Base-by-base conservation (phyloP, 805 yeast species). In the Barnettozyma siamensis region DNA sequence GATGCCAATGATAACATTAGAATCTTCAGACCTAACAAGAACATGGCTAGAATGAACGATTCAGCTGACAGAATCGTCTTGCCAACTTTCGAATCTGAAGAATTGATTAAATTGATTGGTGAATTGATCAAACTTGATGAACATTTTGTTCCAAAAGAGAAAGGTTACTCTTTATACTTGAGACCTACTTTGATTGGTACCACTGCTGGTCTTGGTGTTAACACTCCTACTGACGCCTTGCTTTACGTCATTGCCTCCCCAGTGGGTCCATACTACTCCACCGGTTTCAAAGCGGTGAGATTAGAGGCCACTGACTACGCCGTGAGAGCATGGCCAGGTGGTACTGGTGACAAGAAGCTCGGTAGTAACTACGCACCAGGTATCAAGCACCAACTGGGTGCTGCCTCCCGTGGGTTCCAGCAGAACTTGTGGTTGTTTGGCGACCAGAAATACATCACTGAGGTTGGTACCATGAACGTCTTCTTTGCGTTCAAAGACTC, bases 241-340 rank as follows among this genome's bases (percentile, higher is more conserved):
- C 67, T 91, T 50, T 93, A 69, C 61, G 88, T 89, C 35, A 89
- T 91, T 63, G 83, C 91, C 33, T 87, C 96, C 15, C 98, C 98
- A 23, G 98, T 91, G 24, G 98, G 98, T 38, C 97, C 98, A 20
- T 93, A 91, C 75, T 88, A 84, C 69, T 75, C 83, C 57, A 84
- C 96, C 16, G 97, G 98, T 16, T 91, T 91, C 79, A 88, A 89
- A 68, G 96, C 98, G 32, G 96, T 93, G 41, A 73, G 78, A 47
- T 75, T 93, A 50, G 96, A 91, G 69, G 97, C 98, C 51, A 89
- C 96, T 28, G 95, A 88, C 61, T 80, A 86, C 55, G 96, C 96
- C 38, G 89, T 89, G 27, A 85, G 99, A 71, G 98, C 99, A 24
- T 91, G 98, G 98, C 98, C 98, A 60, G 96, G 96, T 58, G 99